Base-by-base conservation (phyloP, 2,329 filamentous ascomycete species). In the Arthrinium puccinioides region DNA sequence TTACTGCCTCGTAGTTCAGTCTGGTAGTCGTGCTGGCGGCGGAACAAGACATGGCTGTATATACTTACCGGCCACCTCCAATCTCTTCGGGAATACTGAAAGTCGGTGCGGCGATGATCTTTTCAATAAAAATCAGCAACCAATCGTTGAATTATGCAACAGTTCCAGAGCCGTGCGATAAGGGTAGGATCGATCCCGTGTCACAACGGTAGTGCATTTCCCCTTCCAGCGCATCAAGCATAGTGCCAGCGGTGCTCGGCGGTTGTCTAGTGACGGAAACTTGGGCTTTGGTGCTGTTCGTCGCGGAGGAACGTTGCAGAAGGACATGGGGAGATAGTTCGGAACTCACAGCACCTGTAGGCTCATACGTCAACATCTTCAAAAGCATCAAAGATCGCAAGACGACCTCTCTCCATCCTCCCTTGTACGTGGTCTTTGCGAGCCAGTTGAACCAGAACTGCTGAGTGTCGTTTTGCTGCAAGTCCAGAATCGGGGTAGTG, bases 41-140 rank as follows among this genome's bases (percentile, higher is more conserved):
- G 26, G 5, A 9, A 30, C 19, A 10, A 10, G 10, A 8, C 4
- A 16, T 16, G n/a, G 6, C n/a, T 27, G 7, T 3, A 13, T 21
- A 11, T 4, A 36, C 53, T 47, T 47, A 69, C 64, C 69, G 57
- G 9, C 65, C 62, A 11, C 83, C 83, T 14, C 82, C 83, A 26
- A 87, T 74, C 35, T 82, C 79, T 54, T 88, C 84, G 0, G 84
- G 84, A 2, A 88, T 70, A 1, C 83, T 87, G 50, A 88, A 89
- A 0, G 83, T 88, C 0, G 84, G 83, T 2, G 84, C 74, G 1
- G 84, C 84, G 23, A 87, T 71, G 35, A 88, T 87, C n/a, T n/a
- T n/a, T n/a, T n/a, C n/a, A n/a, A n/a, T n/a, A n/a, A n/a, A n/a
- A n/a, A n/a, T n/a, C n/a, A n/a, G n/a, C n/a, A n/a, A n/a, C n/a